Conservation (phyloP, 768 basidiomycete genomes). For the Stropharia rugosoannulata region DNA sequence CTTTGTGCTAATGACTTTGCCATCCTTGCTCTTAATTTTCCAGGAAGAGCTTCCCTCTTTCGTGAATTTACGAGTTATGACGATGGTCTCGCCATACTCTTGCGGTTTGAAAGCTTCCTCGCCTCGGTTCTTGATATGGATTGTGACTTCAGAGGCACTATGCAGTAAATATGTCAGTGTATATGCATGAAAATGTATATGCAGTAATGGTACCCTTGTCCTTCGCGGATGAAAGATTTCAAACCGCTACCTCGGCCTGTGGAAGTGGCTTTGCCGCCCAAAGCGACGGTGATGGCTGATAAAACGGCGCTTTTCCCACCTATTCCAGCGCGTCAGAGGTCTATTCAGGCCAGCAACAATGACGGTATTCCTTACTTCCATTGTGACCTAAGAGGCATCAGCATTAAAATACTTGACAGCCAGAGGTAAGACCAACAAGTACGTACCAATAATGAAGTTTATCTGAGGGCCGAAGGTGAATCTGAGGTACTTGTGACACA, state of each 20-base stretch:
- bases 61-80: constrained; percentile 79
- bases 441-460: constrained; percentile 92
- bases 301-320: constrained; percentile 96
- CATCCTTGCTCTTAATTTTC: constrained; percentile 77
- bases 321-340: constrained; percentile 24
- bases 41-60: constrained; percentile 76
- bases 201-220: constrained; percentile 52
- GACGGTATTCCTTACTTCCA: constrained; percentile 61
- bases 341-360: neutral
- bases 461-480: constrained; percentile 91
- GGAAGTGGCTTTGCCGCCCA: constrained; percentile 90
- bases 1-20: constrained; percentile 68
- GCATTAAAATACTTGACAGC: neutral
- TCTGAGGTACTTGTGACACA: constrained; percentile 87
- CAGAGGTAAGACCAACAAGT: neutral
- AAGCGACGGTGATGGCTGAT: constrained; percentile 88
- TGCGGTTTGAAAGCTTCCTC: constrained; percentile 85
- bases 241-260: constrained; percentile 88
- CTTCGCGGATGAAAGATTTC: constrained; percentile 84
- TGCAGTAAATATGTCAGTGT: neutral
- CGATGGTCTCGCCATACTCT: constrained; percentile 84
- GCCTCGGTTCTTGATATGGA: constrained; percentile 87
- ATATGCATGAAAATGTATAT: neutral
- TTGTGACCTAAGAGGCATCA: constrained; percentile 65
- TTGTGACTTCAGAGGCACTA: constrained; percentile 73